Evolutionary conservation across 495 filamentous ascomycete genomes (phyloP).

Genomic region (Penicillium canariense): DNA sequence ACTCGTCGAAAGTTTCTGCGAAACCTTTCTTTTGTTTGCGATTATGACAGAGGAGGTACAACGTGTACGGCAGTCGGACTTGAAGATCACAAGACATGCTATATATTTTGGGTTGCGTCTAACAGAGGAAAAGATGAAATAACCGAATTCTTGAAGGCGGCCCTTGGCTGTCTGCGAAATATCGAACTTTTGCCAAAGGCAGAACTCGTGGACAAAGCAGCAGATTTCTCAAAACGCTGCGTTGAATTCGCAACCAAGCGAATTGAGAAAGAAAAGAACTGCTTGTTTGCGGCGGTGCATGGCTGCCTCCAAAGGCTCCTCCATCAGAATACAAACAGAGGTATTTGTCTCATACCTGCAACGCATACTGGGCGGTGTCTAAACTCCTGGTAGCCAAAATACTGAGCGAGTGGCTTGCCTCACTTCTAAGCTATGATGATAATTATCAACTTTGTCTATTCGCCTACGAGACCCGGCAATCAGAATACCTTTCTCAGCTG

Average conservation of each 20-base stretch:
- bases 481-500: neutral
- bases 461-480: neutral
- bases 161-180: conserved; percentile 10
- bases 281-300: neutral
- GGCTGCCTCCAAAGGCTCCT: neutral
- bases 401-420: neutral
- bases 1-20: conserved; percentile 19
- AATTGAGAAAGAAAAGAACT: conserved; percentile 6
- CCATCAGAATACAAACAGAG: neutral
- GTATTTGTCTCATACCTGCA: conserved; percentile 1
- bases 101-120: conserved; percentile 33
- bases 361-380: neutral
- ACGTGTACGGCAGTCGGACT: conserved; percentile 30
- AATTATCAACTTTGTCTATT: neutral
- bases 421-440: neutral
- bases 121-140: conserved; percentile 17
- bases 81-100: conserved; percentile 21
- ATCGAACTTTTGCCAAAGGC: neutral
- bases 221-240: conserved; percentile 1
- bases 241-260: conserved; percentile 2
- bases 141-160: conserved; percentile 15
- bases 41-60: conserved; percentile 32
- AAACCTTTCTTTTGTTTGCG: conserved; percentile 35
- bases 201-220: neutral
- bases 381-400: neutral